Conservation (phyloP, 2,329 filamentous ascomycete species). For the Trichoderma atrobrunneum region DNA sequence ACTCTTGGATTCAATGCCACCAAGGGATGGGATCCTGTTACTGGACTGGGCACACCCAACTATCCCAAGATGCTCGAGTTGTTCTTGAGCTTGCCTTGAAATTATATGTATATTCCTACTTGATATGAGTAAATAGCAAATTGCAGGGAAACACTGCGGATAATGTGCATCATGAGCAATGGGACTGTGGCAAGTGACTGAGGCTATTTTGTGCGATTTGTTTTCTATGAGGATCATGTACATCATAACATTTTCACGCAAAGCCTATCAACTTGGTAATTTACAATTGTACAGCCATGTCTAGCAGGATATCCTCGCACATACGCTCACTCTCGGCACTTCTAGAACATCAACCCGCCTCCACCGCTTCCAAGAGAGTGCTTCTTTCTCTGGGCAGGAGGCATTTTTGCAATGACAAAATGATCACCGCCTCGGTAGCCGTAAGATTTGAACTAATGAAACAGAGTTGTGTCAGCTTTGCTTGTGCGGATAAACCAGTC, state of each 20-base stretch:
- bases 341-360: background rate
- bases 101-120: background rate
- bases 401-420: conserved; percentile 10
- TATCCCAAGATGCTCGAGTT: conserved; percentile 18
- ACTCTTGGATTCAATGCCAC: conserved; percentile 30
- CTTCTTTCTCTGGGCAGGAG: background rate
- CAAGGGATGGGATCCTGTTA: conserved; percentile 19
- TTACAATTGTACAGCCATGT: background rate
- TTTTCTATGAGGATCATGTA: background rate
- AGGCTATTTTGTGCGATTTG: background rate
- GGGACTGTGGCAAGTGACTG: background rate
- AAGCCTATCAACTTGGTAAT: too few species aligned
- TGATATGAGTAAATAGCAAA: background rate
- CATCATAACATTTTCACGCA: too few species aligned
- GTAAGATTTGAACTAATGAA: background rate
- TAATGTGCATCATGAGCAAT: background rate
- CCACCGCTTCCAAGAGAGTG: background rate
- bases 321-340: too few species aligned
- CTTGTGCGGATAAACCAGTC: background rate
- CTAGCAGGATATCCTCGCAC: background rate
- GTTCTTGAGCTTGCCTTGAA: conserved; percentile 12
- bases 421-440: background rate
- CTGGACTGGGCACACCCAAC: conserved; percentile 19
- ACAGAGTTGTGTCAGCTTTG: background rate
- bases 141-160: background rate